A percentile compares a stretch with the other conserved stretches of the same genome.
Conservation (phyloP, 2,329 filamentous ascomycete species). For the Zymoseptoria ardabiliae region DNA sequence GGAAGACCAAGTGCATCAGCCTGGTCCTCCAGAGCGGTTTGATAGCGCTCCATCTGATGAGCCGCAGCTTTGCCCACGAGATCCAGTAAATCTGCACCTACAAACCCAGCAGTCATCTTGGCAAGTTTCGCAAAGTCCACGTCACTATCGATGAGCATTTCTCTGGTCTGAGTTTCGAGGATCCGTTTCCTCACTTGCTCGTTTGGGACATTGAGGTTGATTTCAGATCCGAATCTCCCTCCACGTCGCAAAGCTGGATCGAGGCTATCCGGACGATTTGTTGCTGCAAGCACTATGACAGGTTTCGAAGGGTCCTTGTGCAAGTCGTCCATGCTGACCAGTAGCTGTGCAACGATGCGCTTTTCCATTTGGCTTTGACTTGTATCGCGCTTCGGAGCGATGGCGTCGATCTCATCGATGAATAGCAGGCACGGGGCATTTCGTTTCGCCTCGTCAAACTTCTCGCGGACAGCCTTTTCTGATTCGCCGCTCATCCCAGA, state of each 20-base stretch:
- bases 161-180: conserved; percentile 62
- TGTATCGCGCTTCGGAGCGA: conserved; percentile 77
- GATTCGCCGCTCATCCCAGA: conserved; percentile 85
- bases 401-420: conserved; percentile 86
- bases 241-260: conserved; percentile 69
- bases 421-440: conserved; percentile 85
- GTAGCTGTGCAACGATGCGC: conserved; percentile 73
- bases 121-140: conserved; percentile 70
- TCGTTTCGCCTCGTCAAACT: conserved; percentile 80
- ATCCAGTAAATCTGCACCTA: conserved; percentile 79
- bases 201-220: conserved; percentile 82
- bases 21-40: conserved; percentile 43
- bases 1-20: conserved; percentile 26
- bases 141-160: conserved; percentile 57
- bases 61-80: conserved; percentile 59
- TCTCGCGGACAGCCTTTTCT: conserved; percentile 75
- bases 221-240: conserved; percentile 73
- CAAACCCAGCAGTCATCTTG: conserved; percentile 82
- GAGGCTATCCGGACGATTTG: conserved; percentile 78
- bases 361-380: conserved; percentile 85
- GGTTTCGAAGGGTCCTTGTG: conserved; percentile 59
- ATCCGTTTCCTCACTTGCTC: conserved; percentile 72
- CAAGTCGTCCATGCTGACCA: conserved; percentile 78
- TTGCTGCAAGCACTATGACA: conserved; percentile 85
- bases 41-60: conserved; percentile 55